These are phyloP conservation scores for Yamadazyma atmosphaerica DNA, from an alignment of 1,139 yeast species.

Conservation along the genomic window DNA sequence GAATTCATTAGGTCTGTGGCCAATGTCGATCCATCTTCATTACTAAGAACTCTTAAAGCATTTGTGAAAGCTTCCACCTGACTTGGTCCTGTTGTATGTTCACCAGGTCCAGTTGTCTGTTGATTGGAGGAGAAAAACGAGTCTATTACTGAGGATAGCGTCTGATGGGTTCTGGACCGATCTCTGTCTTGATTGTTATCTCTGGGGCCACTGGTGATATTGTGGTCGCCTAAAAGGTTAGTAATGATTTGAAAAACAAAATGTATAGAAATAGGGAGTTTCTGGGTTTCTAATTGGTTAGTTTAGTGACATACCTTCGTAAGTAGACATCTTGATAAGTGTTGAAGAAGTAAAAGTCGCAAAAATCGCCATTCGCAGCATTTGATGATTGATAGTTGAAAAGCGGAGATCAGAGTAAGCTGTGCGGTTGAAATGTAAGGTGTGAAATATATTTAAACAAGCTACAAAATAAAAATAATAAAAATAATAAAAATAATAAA, in stretches of 20 bases:
- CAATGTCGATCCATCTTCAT: constrained; percentile 33
- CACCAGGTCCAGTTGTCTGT: too few relatives aligned
- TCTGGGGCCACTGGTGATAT: constrained; percentile 17
- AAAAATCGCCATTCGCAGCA: not conserved
- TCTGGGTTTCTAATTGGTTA: too few relatives aligned
- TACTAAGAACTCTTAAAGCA: constrained; percentile 33
- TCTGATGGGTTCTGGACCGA: constrained; percentile 31
- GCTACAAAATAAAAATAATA: too few relatives aligned
- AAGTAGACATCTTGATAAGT: constrained; percentile 42
- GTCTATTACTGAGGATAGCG: constrained; percentile 36
- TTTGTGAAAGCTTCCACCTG: constrained; percentile 24
- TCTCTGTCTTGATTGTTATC: constrained; percentile 4
- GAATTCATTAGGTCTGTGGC: constrained; percentile 29
- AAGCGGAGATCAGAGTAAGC: too few relatives aligned
- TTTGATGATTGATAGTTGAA: too few relatives aligned
- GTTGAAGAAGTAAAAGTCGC: too few relatives aligned
- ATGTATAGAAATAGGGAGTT: too few relatives aligned
- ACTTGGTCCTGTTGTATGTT: not conserved
- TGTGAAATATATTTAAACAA: too few relatives aligned
- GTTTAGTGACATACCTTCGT: constrained; percentile 49
- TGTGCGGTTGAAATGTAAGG: too few relatives aligned
- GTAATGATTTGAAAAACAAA: constrained; percentile 11
- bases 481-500: too few relatives aligned
- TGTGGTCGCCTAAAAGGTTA: constrained; percentile 36
- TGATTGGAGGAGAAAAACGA: constrained; percentile 24